These are phyloP conservation scores for Yamadazyma oceani DNA, from an alignment of 1,139 yeast species.

Conservation along the genomic window DNA sequence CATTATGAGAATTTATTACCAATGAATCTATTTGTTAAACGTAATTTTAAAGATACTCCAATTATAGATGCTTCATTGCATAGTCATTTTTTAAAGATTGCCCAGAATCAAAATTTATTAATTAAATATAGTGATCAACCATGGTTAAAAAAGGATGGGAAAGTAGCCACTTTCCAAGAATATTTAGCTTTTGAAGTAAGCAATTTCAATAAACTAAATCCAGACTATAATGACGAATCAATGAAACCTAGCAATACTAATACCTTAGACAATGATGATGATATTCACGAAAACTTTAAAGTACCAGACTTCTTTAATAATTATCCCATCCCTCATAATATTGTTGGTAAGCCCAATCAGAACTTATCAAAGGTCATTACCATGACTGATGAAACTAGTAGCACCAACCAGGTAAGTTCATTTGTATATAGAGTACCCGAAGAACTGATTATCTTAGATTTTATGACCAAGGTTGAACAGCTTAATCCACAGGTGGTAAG, in stretches of 20 bases:
- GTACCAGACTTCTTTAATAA: constrained; percentile 50
- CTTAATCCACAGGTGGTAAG: constrained; percentile 30
- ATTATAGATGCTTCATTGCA: constrained; percentile 51
- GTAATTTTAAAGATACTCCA: constrained; percentile 57
- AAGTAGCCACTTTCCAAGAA: constrained; percentile 28
- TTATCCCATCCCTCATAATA: constrained; percentile 44
- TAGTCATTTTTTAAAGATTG: constrained; percentile 34
- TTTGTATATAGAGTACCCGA: constrained; percentile 71
- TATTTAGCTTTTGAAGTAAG: constrained; percentile 31
- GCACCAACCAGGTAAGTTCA: constrained; percentile 29
- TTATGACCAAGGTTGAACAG: constrained; percentile 45
- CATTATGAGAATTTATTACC: constrained; percentile 65
- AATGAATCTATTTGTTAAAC: constrained; percentile 24
- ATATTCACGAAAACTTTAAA: constrained; percentile 23
- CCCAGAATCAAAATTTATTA: constrained; percentile 53
- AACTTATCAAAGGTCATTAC: constrained; percentile 36
- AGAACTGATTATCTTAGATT: constrained; percentile 71
- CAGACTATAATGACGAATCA: constrained; percentile 16
- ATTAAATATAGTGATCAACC: constrained; percentile 71
- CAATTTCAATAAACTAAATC: constrained; percentile 19
- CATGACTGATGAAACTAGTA: constrained; percentile 28
- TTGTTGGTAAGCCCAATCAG: constrained; percentile 34
- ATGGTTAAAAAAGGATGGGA: constrained; percentile 25
- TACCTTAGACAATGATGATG: constrained; percentile 22
- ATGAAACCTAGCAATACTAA: constrained; percentile 15